phyloP scores from a whole-genome alignment of 805 yeast genomes.

The Saturnispora dispora region DNA sequence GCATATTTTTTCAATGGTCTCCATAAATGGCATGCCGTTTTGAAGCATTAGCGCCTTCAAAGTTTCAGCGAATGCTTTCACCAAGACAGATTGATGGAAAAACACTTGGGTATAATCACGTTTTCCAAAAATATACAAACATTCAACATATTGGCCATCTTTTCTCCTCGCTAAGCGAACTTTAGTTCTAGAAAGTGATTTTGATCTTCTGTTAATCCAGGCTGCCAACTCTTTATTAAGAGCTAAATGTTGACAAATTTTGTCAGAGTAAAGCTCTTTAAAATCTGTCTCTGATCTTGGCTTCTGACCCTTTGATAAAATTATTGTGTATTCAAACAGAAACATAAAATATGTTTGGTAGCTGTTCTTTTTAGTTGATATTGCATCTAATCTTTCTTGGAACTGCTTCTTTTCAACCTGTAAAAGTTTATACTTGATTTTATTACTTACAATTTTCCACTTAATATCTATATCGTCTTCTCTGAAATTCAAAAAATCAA shows the following conservation, averaged over 20 bases:
- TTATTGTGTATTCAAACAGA: constrained; percentile 5
- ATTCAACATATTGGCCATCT: neutral
- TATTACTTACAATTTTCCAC: constrained; percentile 2
- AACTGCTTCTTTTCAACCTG: constrained; percentile 1
- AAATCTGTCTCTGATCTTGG: neutral
- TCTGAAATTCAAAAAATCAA: neutral
- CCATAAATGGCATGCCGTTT: neutral
- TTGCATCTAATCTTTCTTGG: neutral
- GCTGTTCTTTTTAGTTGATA: neutral
- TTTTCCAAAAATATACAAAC: constrained; percentile 3
- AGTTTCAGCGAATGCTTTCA: constrained; percentile 2
- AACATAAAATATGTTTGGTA: constrained; percentile 3
- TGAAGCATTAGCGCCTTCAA: neutral
- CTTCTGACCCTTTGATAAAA: neutral
- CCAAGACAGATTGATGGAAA: neutral
- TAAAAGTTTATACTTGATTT: neutral
- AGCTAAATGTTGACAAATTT: neutral
- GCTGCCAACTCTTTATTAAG: neutral
- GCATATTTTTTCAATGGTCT: neutral
- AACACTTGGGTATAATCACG: neutral
- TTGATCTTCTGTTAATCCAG: constrained; percentile 4
- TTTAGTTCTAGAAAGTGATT: constrained; percentile 1
- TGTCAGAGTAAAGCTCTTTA: neutral
- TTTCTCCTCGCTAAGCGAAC: neutral
- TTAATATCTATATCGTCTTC: neutral